Conservation (phyloP, 805 yeast species). For the Myxozyma geophila region DNA sequence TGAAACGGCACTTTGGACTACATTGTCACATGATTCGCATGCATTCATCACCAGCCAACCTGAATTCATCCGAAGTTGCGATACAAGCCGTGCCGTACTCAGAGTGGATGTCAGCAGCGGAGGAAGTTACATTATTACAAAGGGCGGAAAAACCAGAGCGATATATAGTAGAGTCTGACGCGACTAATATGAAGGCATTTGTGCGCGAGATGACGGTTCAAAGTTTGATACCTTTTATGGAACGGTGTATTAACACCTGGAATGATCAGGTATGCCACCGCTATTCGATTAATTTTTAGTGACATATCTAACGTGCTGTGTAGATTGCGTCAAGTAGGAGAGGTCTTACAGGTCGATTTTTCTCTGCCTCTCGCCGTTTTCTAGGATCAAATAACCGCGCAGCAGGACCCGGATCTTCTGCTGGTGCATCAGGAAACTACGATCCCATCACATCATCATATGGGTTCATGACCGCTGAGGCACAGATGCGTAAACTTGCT, state of each 20-base stretch:
- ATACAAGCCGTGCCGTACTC: slow-evolving; percentile 42
- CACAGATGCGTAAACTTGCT: slow-evolving; percentile 77
- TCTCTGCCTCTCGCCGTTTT: slow-evolving; percentile 67
- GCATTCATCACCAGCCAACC: slow-evolving; percentile 17
- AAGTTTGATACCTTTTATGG: slow-evolving; percentile 80
- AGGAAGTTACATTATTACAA: slow-evolving; percentile 48
- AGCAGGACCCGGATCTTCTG: slow-evolving; percentile 36
- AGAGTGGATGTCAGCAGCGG: slow-evolving; percentile 51
- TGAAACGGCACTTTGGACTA: slow-evolving; percentile 49
- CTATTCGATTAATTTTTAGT: neutral
- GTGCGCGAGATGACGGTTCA: slow-evolving; percentile 56
- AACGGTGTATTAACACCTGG: slow-evolving; percentile 77
- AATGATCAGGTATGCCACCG: slow-evolving; percentile 60
- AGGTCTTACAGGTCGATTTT: slow-evolving; percentile 74
- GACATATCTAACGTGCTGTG: neutral
- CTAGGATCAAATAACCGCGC: slow-evolving; percentile 47
- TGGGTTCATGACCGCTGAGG: slow-evolving; percentile 66
- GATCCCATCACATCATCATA: slow-evolving; percentile 62
- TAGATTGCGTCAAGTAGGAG: slow-evolving; percentile 50
- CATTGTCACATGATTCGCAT: slow-evolving; percentile 42
- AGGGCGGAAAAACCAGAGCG: slow-evolving; percentile 26
- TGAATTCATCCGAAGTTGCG: slow-evolving; percentile 26
- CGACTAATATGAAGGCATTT: slow-evolving; percentile 48
- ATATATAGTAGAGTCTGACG: slow-evolving; percentile 43
- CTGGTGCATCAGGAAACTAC: slow-evolving; percentile 47